Evolutionary conservation across 768 basidiomycete genomes (phyloP), one percentile per base, ranked within the genome.

Genomic region (Asterophora lycoperdoides): DNA sequence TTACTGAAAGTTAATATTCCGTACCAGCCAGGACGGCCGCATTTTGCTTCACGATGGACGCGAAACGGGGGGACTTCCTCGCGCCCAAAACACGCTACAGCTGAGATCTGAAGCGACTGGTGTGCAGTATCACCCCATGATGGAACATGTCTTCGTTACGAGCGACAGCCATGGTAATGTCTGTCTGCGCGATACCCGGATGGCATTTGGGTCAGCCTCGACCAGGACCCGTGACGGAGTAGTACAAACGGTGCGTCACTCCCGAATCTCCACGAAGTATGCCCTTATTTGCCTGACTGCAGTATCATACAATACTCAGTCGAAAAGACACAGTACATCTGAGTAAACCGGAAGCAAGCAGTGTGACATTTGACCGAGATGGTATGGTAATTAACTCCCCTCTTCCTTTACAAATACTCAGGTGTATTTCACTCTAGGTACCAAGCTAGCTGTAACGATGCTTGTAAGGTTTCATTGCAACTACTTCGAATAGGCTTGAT

Each of bases 141-240:
- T 84, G 71, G 79, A 84, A 32, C 73, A 88, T 55, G 60, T 89
- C 41, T 89, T 91, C 53, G 76, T 75, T 5, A 85, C 83, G 3
- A 78, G 81, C 48, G 84, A 88, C 53, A 67, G 60, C 9, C 64
- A 58, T 13, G 86, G 88, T 4, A 64, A 66, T 18, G 81, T 89
- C 3, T 80, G 75, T 55, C 76, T 91, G 48, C 78, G 85, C 13
- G 88, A 91, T 62, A 66, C 69, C 13, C 73, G 88, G 10, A 89
- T 88, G 84, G 78, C 84, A 0, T 90, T 89, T 63, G 83, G 83
- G 15, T 71, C 81, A 37, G 56, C 63, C 15, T 63, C 63, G 14
- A 62, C 61, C 9, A 64, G 80, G 30, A 70, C 74, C 2, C 63
- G 70, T 14, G 62, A 76, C 10, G 85, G 86, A 0, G 68, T 84